Conservation (phyloP, 257 asterid genomes). For the Asclepias syriaca region DNA sequence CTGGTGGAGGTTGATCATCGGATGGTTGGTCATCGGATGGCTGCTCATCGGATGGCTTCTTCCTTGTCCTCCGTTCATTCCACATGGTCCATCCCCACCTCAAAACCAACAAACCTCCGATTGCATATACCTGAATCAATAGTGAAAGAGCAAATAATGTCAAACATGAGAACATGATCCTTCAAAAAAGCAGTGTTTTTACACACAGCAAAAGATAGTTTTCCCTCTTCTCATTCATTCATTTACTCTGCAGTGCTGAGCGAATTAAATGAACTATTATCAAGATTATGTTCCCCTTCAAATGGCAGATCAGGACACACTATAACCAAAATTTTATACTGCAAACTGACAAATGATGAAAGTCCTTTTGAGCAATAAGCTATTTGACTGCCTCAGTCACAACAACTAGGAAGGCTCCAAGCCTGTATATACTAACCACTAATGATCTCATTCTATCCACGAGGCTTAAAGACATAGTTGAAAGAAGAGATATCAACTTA, state of each 20-base stretch:
- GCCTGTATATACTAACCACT: neutral
- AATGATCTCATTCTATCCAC: neutral
- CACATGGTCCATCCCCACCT: constrained; percentile 91
- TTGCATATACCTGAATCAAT: constrained; percentile 69
- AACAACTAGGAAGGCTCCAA: neutral
- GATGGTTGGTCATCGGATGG: constrained; percentile 20
- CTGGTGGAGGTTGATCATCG: constrained; percentile 42
- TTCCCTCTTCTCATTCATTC: neutral
- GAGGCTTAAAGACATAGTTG: neutral
- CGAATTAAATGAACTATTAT: neutral
- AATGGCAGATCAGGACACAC: neutral
- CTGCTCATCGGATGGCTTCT: constrained; percentile 45
- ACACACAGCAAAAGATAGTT: neutral
- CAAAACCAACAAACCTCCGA: constrained; percentile 66
- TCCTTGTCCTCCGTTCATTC: constrained; percentile 65
- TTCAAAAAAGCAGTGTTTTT: neutral
- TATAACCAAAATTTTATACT: neutral
- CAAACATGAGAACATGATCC: neutral
- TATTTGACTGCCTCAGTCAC: neutral
- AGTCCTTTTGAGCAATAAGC: neutral
- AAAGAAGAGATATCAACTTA: neutral
- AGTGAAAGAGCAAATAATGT: constrained; percentile 4
- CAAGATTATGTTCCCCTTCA: neutral
- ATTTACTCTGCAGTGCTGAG: neutral
- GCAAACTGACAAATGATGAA: neutral